Conservation (phyloP, 192 early-diverging fungal genomes). For the Coemansia sp. region DNA sequence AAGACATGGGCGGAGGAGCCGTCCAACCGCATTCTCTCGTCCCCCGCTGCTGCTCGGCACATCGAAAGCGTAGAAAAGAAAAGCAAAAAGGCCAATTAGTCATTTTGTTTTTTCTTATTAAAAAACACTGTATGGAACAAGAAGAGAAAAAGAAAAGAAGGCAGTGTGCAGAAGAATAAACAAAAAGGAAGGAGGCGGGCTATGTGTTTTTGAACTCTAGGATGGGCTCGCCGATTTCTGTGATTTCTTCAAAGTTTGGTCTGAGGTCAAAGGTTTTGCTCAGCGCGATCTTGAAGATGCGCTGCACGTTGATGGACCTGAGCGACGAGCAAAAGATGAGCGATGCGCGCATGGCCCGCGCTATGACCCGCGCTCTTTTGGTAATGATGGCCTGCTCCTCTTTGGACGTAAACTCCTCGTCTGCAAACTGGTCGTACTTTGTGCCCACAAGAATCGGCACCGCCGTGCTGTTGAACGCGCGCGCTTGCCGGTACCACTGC, state of each 20-base stretch:
- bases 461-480: slow-evolving; percentile 94
- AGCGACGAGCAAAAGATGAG: slow-evolving; percentile 93
- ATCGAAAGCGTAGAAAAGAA: background rate
- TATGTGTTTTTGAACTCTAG: slow-evolving; percentile 67
- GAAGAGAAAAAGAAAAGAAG: background rate
- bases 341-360: slow-evolving; percentile 91
- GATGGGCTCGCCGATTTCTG: slow-evolving; percentile 86
- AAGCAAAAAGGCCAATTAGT: no score
- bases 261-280: slow-evolving; percentile 91
- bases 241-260: slow-evolving; percentile 90
- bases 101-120: background rate
- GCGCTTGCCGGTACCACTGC: slow-evolving; percentile 95
- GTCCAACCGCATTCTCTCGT: background rate
- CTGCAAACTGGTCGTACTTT: slow-evolving; percentile 92
- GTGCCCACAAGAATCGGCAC: slow-evolving; percentile 94
- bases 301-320: slow-evolving; percentile 93
- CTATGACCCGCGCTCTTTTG: slow-evolving; percentile 84
- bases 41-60: background rate
- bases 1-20: slow-evolving; percentile 4
- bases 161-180: background rate
- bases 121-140: background rate
- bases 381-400: slow-evolving; percentile 93
- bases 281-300: slow-evolving; percentile 95
- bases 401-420: slow-evolving; percentile 57
- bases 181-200: background rate